Evolutionary conservation across 768 basidiomycete species (phyloP), one percentile per base, ranked within the genome.

Genomic region (Mycena alexandri): DNA sequence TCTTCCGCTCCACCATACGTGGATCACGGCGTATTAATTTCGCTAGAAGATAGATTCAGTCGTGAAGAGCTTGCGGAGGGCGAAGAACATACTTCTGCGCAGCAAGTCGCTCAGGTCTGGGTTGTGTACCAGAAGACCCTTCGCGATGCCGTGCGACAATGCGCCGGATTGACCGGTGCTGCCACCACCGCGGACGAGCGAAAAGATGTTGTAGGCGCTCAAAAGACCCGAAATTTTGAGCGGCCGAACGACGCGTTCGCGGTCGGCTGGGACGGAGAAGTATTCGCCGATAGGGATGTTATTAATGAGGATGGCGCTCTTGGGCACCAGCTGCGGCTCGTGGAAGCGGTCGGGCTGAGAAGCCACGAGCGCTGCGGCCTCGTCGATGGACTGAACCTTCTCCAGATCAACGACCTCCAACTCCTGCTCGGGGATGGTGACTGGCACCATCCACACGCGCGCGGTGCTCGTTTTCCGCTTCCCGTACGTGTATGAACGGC

Each of bases 1-100:
- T 99, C 84, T 99, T 99, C 73, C 97, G 87, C 81, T 99, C 97
- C 34, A 98, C 96, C 94, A 97, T 94, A 79, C 98, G 92, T 51
- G 96, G 95, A 84, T 99, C 97, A 73, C 96, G 90, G 77, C 89
- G 89, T 64, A 95, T 80, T 52, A 96, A 82, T 82, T 94, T 92
- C 65, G 93, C 96, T 98, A 75, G 0, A 68, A 58, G 17, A 34
- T 57, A 61, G 41, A 71, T 64, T 59, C 33, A 59, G 61, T 44
- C 29, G n/a, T 63, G 52, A 17, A 51, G 25, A 67, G 16, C 67
- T 53, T 13, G 25, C n/a, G 44, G n/a, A 43, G 65, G 21, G 42
- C 12, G 7, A 24, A 41, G 3, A 29, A 79, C 87, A 50, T 74
- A 95, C 96, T 91, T 86, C 87, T 88, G 74, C 86, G 85, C 71